phyloP scores from a whole-genome alignment of 345 rosid genomes.

The Excoecaria cochinchinensis region DNA sequence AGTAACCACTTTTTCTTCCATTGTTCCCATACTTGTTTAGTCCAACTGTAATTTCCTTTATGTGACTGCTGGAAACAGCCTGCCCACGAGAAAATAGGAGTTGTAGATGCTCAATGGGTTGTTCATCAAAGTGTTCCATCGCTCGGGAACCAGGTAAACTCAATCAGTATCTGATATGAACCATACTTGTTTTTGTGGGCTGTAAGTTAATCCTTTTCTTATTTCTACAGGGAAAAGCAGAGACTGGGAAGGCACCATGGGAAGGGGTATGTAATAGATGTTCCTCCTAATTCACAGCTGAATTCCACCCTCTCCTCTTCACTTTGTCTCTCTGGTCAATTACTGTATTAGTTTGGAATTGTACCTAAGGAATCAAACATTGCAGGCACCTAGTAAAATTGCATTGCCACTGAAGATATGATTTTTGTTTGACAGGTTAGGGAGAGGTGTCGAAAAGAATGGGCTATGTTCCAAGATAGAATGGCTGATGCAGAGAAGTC shows the following conservation, averaged over 20 bases:
- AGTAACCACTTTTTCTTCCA: constrained; percentile 20
- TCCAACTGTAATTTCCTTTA: not conserved
- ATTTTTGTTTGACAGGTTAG: constrained; percentile 52
- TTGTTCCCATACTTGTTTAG: not conserved
- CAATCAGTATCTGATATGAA: not conserved
- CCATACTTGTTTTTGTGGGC: not conserved
- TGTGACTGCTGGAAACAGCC: constrained; percentile 36
- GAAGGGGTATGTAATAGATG: constrained; percentile 51
- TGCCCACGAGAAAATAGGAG: constrained; percentile 70
- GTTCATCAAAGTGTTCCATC: constrained; percentile 68
- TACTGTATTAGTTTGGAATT: too few relatives aligned
- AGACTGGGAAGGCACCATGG: constrained; percentile 55
- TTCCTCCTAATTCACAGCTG: not conserved
- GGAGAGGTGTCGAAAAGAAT: constrained; percentile 79
- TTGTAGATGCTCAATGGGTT: constrained; percentile 73
- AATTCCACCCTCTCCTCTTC: not conserved
- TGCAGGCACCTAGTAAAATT: not conserved
- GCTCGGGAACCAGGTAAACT: constrained; percentile 63
- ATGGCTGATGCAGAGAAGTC: constrained; percentile 57
- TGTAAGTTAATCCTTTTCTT: constrained; percentile 6
- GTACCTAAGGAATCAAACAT: too few relatives aligned
- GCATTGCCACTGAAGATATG: not conserved
- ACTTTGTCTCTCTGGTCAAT: too few relatives aligned
- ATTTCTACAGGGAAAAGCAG: constrained; percentile 43
- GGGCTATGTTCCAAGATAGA: constrained; percentile 76